These are phyloP conservation scores for Raphidocelis subcapitata DNA, from an alignment of 139 green algal species.

Conservation along the genomic window DNA sequence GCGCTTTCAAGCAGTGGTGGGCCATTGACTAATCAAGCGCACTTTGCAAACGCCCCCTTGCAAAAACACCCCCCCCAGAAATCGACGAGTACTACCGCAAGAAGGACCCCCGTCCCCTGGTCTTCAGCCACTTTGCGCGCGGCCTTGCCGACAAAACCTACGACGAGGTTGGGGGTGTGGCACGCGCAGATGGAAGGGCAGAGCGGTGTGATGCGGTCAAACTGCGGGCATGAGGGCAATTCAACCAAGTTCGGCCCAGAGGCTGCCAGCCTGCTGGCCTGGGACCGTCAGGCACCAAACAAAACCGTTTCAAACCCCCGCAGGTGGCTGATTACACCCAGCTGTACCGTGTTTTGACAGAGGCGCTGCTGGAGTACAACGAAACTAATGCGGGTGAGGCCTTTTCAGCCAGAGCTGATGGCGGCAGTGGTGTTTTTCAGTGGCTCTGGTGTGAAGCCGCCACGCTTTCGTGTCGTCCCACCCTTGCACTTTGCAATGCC, in stretches of 20 bases:
- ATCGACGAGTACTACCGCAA: constrained; percentile 89
- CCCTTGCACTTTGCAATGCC: too few relatives aligned
- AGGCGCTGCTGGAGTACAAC: constrained; percentile 87
- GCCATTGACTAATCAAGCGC: background rate
- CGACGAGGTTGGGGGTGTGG: constrained; percentile 52
- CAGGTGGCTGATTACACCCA: constrained; percentile 59
- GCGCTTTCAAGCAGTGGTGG: background rate
- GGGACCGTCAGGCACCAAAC: too few relatives aligned
- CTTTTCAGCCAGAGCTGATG: too few relatives aligned
- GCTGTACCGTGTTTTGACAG: constrained; percentile 78
- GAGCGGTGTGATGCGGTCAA: too few relatives aligned
- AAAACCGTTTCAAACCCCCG: too few relatives aligned
- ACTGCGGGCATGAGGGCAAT: too few relatives aligned
- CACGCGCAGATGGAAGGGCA: too few relatives aligned
- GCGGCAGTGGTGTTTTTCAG: too few relatives aligned
- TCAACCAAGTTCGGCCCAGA: too few relatives aligned
- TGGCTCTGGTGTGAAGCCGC: too few relatives aligned
- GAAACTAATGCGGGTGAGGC: constrained; percentile 68
- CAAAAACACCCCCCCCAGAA: constrained; percentile 65
- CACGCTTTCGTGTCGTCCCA: too few relatives aligned
- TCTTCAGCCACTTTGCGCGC: constrained; percentile 88
- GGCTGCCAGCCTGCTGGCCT: too few relatives aligned
- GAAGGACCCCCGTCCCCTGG: constrained; percentile 72
- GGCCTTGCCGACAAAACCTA: constrained; percentile 74
- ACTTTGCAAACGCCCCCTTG: background rate